phyloP scores from a whole-genome alignment of 768 basidiomycete species.

The Mycena galopus region DNA sequence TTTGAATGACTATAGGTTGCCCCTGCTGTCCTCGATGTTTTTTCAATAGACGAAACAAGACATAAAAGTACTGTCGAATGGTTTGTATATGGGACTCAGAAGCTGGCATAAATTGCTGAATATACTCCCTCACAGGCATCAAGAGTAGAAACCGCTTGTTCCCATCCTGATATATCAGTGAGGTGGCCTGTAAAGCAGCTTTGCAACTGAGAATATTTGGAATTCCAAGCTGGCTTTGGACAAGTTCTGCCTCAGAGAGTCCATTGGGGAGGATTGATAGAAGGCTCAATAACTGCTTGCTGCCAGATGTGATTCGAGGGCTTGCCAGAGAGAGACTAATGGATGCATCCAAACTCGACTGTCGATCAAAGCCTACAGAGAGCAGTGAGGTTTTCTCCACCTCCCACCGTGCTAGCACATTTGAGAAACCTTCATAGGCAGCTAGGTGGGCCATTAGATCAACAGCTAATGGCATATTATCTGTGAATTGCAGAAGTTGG shows the following conservation, averaged over 20 bases:
- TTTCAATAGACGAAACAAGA: not conserved
- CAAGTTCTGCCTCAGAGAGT: conserved; percentile 3
- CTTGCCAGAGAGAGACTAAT: conserved; percentile 8
- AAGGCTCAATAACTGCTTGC: not conserved
- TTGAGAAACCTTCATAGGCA: not conserved
- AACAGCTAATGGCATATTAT: no score
- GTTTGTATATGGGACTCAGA: no score
- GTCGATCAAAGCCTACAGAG: no score
- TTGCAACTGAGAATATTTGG: not conserved
- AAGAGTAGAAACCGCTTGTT: not conserved
- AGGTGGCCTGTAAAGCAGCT: not conserved
- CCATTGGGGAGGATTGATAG: conserved; percentile 19
- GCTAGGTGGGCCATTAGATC: conserved; percentile 19
- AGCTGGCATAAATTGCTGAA: no score
- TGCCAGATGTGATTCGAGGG: not conserved
- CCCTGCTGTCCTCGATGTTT: no score
- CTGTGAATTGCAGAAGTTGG: no score
- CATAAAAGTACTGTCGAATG: no score
- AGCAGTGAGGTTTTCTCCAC: conserved; percentile 15
- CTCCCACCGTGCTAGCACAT: conserved; percentile 11
- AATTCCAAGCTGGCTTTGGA: conserved; percentile 14
- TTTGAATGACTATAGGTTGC: not conserved
- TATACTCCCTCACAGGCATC: not conserved
- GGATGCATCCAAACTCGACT: no score
- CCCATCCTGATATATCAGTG: conserved; percentile 11